Base-by-base conservation (phyloP, 2,329 filamentous ascomycete genomes). In the Claviceps spartinae region DNA sequence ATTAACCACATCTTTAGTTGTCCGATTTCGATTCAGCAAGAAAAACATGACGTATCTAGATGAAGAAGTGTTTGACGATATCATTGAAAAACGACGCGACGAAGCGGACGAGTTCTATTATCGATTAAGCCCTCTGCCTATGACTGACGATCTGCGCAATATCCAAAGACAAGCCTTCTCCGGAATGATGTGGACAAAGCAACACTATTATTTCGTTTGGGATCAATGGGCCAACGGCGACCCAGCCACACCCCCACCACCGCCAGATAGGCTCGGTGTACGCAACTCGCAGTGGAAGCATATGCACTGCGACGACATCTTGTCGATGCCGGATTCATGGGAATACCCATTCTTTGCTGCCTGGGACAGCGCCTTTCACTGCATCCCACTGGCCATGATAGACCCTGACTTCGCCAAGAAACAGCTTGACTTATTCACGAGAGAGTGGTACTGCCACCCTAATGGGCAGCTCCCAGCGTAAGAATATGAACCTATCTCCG, bases 241-340 rank as follows among this genome's bases (percentile, higher is more conserved):
- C 64, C 90, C 90, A 11, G 78, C 77, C 47, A 88, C 90, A 74
- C 88, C 90, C 44, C 86, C 91, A 36, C 93, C 93, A 26, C 91
- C 91, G 1, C 74, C 85, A 1, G 77, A 79, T 41, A 79, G 91
- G 52, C 95, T 93, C 66, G 76, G 79, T 2, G 78, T 97, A 52
- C 82, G 91, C 55, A 97, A 97, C 64, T 73, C 80, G 40, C 82
- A 94, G 56, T 97, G 93, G 93, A 94, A 86, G 63, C 91, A 97
- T 67, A 82, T 97, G 77, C 79, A 96, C 67, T 81, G 95, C 60
- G 93, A 97, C 59, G 91, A 97, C 64, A 89, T 97, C 55, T 68
- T 97, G 37, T 96, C 91, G 0, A 96, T 97, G 91, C 93, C 91
- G 1, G 91, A 97, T 67, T 95, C 90, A 0, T 97, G 91, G 91